A percentile compares a stretch with the other conserved stretches of the same genome.
phyloP scores from a whole-genome alignment of 2,329 filamentous ascomycete genomes.

The Neonectria neomacrospora region DNA sequence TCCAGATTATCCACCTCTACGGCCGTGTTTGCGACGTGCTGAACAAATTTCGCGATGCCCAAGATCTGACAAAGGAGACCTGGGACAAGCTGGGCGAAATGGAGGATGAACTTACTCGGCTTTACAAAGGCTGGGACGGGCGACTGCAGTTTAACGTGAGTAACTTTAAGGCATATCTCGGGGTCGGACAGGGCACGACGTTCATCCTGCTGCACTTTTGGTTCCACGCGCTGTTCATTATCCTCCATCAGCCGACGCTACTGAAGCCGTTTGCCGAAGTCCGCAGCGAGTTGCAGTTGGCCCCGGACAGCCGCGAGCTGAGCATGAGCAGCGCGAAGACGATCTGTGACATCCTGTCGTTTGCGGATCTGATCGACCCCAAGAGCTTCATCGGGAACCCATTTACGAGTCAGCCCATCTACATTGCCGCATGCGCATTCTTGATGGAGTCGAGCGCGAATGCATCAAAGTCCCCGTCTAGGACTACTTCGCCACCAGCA shows the following conservation, averaged over 20 bases:
- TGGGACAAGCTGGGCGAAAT: constrained; percentile 78
- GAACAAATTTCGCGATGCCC: constrained; percentile 80
- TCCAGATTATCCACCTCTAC: constrained; percentile 87
- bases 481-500: constrained; percentile 63
- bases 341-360: constrained; percentile 87
- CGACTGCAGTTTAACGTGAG: constrained; percentile 84
- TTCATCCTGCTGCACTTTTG: constrained; percentile 90
- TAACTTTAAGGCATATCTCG: constrained; percentile 88
- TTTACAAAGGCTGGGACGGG: constrained; percentile 78
- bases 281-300: constrained; percentile 73
- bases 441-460: constrained; percentile 82
- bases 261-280: constrained; percentile 77
- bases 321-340: constrained; percentile 93
- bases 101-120: constrained; percentile 79
- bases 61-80: constrained; percentile 80
- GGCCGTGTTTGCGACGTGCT: constrained; percentile 85
- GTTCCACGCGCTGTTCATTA: constrained; percentile 88
- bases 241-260: constrained; percentile 85
- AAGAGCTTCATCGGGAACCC: constrained; percentile 90
- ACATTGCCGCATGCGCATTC: constrained; percentile 90
- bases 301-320: constrained; percentile 81
- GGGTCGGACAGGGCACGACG: constrained; percentile 82
- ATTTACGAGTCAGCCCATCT: constrained; percentile 90
- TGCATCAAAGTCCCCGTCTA: constrained; percentile 69
- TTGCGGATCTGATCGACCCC: constrained; percentile 85